Percentiles rank a stretch among this genome's conserved stretches.
phyloP scores from a whole-genome alignment of 2,329 filamentous ascomycete species.

The Monosporascus sp. region DNA sequence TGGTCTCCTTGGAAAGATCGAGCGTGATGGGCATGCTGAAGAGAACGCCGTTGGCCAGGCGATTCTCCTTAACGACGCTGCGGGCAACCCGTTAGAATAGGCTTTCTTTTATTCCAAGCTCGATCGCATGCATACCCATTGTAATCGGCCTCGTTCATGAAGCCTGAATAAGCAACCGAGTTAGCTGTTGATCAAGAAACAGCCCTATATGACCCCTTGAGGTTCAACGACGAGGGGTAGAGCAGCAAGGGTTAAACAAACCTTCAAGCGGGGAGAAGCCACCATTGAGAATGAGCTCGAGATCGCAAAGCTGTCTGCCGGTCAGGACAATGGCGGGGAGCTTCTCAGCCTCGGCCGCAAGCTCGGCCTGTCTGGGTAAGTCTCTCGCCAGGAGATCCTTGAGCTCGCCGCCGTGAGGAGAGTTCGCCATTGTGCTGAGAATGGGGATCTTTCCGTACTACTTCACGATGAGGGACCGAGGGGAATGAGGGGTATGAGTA shows the following conservation, averaged over 20 bases:
- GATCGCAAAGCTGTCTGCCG: slow-evolving; percentile 94
- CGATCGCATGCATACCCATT: slow-evolving; percentile 57
- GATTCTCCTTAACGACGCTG: slow-evolving; percentile 83
- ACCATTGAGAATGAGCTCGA: slow-evolving; percentile 94
- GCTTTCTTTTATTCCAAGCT: not conserved
- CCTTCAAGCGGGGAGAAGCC: slow-evolving; percentile 97
- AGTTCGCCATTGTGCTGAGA: slow-evolving; percentile 53
- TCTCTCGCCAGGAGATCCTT: slow-evolving; percentile 97
- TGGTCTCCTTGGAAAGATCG: slow-evolving; percentile 70
- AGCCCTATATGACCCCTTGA: not conserved
- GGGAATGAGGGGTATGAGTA: no score
- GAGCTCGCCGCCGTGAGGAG: slow-evolving; percentile 85
- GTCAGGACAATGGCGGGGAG: slow-evolving; percentile 79
- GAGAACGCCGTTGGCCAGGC: slow-evolving; percentile 81
- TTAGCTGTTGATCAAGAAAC: slow-evolving; percentile 15
- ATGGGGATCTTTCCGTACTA: not conserved
- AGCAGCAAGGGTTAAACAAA: slow-evolving; percentile 37
- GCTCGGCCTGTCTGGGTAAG: slow-evolving; percentile 72
- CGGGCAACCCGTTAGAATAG: slow-evolving; percentile 3
- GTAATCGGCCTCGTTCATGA: slow-evolving; percentile 97
- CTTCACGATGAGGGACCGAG: no score
- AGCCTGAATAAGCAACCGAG: slow-evolving; percentile 53
- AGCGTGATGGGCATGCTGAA: slow-evolving; percentile 98
- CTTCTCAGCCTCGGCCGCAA: slow-evolving; percentile 76
- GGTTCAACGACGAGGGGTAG: not conserved